Evolutionary conservation across 768 basidiomycete genomes (phyloP).

Genomic region (Russula ochroleuca): DNA sequence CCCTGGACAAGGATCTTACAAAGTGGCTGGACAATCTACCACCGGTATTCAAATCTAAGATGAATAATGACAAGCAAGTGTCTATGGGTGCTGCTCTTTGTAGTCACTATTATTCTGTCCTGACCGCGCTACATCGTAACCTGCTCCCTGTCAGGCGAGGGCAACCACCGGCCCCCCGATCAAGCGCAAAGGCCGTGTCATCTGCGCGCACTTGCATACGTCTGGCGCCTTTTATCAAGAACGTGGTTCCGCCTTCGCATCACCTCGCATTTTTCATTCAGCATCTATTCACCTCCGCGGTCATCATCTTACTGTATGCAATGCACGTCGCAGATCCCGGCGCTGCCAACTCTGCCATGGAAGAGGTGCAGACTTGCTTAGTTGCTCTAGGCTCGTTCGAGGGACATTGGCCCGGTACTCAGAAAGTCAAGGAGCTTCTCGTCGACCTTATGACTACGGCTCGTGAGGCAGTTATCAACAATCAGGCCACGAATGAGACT

Average conservation of each 20-base stretch:
- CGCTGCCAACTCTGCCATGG: conserved; percentile 68
- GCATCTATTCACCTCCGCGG: conserved; percentile 83
- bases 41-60: conserved; percentile 66
- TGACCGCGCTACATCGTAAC: conserved; percentile 85
- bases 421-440: conserved; percentile 80
- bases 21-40: conserved; percentile 84
- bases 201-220: conserved; percentile 83
- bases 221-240: conserved; percentile 79
- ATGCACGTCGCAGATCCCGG: conserved; percentile 74
- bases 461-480: conserved; percentile 54
- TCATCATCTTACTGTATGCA: conserved; percentile 78
- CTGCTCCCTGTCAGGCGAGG: conserved; percentile 77
- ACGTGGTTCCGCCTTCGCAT: conserved; percentile 79
- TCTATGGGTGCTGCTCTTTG: conserved; percentile 82
- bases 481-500: conserved; percentile 28
- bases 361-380: conserved; percentile 73
- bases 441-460: conserved; percentile 65
- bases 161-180: conserved; percentile 61
- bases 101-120: conserved; percentile 84
- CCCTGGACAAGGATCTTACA: conserved; percentile 68
- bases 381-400: conserved; percentile 75
- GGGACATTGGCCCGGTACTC: conserved; percentile 82
- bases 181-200: conserved; percentile 73
- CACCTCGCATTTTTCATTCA: conserved; percentile 88
- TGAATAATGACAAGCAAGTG: conserved; percentile 71